Conservation (phyloP, 2,329 filamentous ascomycete species). For the Trichoderma breve region DNA sequence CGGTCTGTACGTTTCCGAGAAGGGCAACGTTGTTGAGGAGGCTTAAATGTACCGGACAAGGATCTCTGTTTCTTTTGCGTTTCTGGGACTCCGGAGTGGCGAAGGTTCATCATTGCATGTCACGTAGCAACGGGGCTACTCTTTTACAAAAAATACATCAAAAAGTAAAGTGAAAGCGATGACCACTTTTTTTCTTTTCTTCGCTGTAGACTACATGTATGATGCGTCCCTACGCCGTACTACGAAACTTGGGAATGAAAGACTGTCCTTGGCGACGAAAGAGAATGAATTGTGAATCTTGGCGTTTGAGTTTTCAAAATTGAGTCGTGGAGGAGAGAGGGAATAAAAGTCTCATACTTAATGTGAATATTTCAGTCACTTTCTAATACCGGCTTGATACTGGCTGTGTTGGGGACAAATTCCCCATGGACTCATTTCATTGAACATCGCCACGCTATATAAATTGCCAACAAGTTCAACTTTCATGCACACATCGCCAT, state of each 20-base stretch:
- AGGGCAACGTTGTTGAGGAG: conserved; percentile 88
- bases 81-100: conserved; percentile 63
- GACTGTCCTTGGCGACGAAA: not conserved
- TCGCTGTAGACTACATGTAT: conserved; percentile 1
- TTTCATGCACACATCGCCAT: not conserved
- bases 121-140: conserved; percentile 52
- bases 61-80: conserved; percentile 54
- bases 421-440: not conserved
- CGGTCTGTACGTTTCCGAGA: conserved; percentile 99
- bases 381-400: not conserved
- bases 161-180: conserved; percentile 38
- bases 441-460: not conserved
- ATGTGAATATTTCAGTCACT: not conserved
- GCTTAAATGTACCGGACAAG: conserved; percentile 42
- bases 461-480: not conserved
- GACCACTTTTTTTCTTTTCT: not conserved
- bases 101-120: conserved; percentile 62
- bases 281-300: not conserved
- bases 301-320: not conserved
- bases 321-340: not conserved
- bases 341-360: not conserved
- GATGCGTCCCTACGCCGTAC: not conserved
- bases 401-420: no score
- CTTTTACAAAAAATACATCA: conserved; percentile 23
- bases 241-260: not conserved